Percentiles rank a stretch among this genome's conserved stretches.
These are phyloP conservation scores for Cutaneotrichosporon dermatis DNA, from an alignment of 1,284 basidiomycete species.

Conservation along the genomic window DNA sequence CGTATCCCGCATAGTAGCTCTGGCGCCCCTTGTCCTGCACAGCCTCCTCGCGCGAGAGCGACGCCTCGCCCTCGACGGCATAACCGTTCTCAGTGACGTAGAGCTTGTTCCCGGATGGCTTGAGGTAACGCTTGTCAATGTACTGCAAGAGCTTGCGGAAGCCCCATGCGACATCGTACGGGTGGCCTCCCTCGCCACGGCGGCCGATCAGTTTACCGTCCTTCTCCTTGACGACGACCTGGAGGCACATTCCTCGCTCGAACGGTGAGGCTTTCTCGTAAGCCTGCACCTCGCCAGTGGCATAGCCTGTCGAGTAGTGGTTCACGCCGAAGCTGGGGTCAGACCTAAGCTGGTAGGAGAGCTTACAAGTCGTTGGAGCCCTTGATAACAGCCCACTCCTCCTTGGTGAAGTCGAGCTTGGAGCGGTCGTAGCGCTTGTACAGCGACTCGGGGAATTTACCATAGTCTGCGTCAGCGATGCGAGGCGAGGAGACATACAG, in stretches of 20 bases:
- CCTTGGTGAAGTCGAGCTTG: conserved; percentile 10
- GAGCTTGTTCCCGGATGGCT: conserved; percentile 8
- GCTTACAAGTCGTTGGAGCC: conserved; percentile 16
- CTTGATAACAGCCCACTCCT: conserved; percentile 20
- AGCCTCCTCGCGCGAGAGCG: conserved; percentile 14
- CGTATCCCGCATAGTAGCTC: conserved; percentile 27
- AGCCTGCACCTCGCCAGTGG: conserved; percentile 12
- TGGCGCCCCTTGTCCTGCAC: conserved; percentile 26
- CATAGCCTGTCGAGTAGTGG: conserved; percentile 25
- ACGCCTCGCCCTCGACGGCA: background rate
- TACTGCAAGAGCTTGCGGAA: conserved; percentile 17
- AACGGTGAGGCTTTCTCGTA: background rate
- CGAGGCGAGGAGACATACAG: conserved; percentile 12
- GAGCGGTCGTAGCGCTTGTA: conserved; percentile 9
- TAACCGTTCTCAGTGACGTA: conserved; percentile 25
- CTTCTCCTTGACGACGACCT: conserved; percentile 23
- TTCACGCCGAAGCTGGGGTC: conserved; percentile 23
- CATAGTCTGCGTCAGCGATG: conserved; percentile 1
- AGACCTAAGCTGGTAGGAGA: too few species aligned
- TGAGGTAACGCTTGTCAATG: conserved; percentile 7
- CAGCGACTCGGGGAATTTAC: conserved; percentile 4
- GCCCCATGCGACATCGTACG: conserved; percentile 25
- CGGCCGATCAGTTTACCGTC: conserved; percentile 28
- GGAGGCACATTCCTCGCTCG: background rate
- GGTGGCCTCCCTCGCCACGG: conserved; percentile 28